phyloP scores from a whole-genome alignment of 2,329 filamentous ascomycete species.

The Elsinoe batatas region DNA sequence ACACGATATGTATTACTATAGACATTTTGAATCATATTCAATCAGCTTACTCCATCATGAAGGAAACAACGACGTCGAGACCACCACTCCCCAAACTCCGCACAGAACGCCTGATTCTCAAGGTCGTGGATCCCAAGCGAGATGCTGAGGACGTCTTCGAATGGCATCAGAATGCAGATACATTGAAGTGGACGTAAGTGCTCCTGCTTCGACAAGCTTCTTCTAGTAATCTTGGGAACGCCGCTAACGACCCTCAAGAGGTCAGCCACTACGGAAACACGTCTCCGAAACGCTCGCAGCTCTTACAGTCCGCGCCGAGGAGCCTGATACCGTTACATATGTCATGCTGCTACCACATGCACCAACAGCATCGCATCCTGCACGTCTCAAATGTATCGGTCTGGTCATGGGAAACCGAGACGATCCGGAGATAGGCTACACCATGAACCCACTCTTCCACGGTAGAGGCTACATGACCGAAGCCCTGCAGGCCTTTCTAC shows the following conservation, averaged over 20 bases:
- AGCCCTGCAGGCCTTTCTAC: constrained; percentile 16
- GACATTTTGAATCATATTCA: too few species aligned
- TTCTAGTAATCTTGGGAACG: too few species aligned
- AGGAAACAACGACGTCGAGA: neutral
- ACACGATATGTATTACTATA: too few species aligned
- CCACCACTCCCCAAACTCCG: neutral
- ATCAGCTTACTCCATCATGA: neutral
- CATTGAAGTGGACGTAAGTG: neutral
- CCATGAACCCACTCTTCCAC: constrained; percentile 15
- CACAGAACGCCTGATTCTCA: neutral
- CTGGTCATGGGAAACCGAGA: constrained; percentile 12
- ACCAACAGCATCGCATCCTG: neutral
- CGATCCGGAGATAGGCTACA: constrained; percentile 18
- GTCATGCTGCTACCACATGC: neutral
- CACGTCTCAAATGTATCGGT: neutral
- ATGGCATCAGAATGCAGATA: neutral
- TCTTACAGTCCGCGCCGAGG: neutral
- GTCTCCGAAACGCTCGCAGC: neutral
- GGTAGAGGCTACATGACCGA: constrained; percentile 18
- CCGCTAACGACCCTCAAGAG: neutral
- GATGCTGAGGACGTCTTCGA: constrained; percentile 5
- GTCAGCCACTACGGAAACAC: neutral
- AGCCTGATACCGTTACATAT: neutral
- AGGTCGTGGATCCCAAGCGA: neutral
- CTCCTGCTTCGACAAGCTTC: neutral